Conservation (phyloP, 257 asterid species). For the Nicotiana tomentosiformis region DNA sequence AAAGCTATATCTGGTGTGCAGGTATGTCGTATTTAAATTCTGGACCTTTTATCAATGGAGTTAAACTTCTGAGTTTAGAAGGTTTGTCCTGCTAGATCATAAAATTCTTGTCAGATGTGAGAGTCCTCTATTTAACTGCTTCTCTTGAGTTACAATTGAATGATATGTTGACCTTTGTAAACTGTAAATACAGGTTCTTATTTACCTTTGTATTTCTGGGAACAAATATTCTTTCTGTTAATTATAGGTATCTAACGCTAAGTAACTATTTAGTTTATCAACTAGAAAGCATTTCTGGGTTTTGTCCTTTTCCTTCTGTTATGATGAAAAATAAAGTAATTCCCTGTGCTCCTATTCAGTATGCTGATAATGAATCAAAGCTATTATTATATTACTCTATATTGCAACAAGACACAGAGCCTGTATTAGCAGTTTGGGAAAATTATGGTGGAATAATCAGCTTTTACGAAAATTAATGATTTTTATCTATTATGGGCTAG, state of each 20-base stretch:
- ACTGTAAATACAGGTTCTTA: background rate
- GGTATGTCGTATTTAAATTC: background rate
- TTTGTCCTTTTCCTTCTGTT: background rate
- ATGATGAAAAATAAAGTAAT: background rate
- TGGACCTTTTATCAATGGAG: background rate
- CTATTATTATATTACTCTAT: background rate
- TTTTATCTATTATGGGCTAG: background rate
- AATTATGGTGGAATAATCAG: background rate
- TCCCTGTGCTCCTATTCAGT: background rate
- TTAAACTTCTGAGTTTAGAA: background rate
- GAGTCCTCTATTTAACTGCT: background rate
- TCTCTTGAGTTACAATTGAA: background rate
- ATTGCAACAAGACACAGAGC: background rate
- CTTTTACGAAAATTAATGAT: background rate
- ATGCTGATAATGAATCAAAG: background rate
- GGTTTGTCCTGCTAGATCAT: background rate
- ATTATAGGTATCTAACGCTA: background rate
- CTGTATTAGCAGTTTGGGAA: background rate
- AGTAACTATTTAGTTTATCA: background rate
- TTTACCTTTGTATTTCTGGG: background rate
- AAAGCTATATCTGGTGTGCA: slow-evolving; percentile 9
- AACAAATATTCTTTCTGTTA: background rate
- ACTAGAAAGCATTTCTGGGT: background rate
- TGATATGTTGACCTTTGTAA: background rate
- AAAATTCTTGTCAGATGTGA: background rate